These are phyloP conservation scores for Picea mariana DNA, from an alignment of 83 land plant genomes.

Conservation along the genomic window DNA sequence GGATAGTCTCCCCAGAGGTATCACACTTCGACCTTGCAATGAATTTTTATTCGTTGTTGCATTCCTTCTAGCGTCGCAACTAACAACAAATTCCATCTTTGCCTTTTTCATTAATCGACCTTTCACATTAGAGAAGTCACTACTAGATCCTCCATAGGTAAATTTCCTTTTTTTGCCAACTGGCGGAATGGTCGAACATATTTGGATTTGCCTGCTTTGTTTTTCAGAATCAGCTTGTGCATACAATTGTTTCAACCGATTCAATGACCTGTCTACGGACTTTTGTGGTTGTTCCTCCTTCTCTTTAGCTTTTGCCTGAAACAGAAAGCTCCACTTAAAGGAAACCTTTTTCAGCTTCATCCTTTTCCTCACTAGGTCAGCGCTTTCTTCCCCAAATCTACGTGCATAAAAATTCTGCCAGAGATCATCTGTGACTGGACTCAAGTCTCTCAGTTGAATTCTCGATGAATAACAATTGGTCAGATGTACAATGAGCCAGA, in stretches of 20 bases:
- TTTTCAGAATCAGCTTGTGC: conserved; percentile 43
- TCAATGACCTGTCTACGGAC: conserved; percentile 36
- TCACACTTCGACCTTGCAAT: too few relatives aligned
- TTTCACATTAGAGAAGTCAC: conserved; percentile 36
- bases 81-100: conserved; percentile 34
- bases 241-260: conserved; percentile 52
- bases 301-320: conserved; percentile 70
- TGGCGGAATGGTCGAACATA: conserved; percentile 68
- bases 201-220: conserved; percentile 65
- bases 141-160: conserved; percentile 41
- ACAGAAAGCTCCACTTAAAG: conserved; percentile 73
- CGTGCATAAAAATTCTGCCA: conserved; percentile 72
- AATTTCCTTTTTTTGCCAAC: conserved; percentile 29
- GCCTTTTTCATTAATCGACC: conserved; percentile 64
- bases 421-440: conserved; percentile 69
- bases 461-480: conserved; percentile 82
- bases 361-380: conserved; percentile 52
- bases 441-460: conserved; percentile 69
- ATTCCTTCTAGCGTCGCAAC: too few relatives aligned
- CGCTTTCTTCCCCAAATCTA: conserved; percentile 60
- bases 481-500: conserved; percentile 76
- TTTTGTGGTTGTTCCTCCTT: conserved; percentile 38
- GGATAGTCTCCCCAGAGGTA: too few relatives aligned
- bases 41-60: too few relatives aligned
- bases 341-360: conserved; percentile 47